These are phyloP conservation scores for Polytrichum commune DNA, from an alignment of 225 moss, liverwort and hornwort genomes.

Conservation along the genomic window DNA sequence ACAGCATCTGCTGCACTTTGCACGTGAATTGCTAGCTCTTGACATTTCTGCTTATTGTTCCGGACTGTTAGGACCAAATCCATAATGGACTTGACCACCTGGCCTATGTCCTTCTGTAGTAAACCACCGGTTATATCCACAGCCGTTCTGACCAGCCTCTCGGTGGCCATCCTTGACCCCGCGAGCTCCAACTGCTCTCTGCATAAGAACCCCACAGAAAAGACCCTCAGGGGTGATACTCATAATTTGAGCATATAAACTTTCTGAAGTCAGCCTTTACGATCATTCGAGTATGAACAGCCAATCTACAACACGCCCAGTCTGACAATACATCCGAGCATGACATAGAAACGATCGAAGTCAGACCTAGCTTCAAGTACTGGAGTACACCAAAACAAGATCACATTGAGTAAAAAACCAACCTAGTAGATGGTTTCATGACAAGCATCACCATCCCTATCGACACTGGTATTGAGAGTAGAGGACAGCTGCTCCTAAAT, in stretches of 20 bases:
- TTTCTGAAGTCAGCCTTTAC: no score
- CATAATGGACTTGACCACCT: constrained; percentile 10
- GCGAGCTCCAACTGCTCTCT: background rate
- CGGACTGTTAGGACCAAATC: background rate
- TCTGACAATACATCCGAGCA: background rate
- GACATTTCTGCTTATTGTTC: constrained; percentile 4
- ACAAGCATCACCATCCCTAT: no score
- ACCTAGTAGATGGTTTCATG: no score
- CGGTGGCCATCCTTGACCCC: background rate
- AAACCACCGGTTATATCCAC: background rate
- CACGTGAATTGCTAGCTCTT: background rate
- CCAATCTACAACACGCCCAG: no score
- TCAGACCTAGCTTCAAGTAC: no score
- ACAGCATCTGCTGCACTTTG: no score
- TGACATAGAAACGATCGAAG: background rate
- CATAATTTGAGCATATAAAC: no score
- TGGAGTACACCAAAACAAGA: no score
- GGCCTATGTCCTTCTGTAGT: constrained; percentile 8
- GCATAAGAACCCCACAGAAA: background rate
- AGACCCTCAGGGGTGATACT: background rate
- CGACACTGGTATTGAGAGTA: no score
- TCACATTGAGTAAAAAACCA: no score
- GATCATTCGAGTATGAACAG: no score
- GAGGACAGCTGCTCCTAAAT: no score
- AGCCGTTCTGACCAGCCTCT: background rate